These are phyloP conservation scores for Nicotiana noctiflora DNA, from an alignment of 257 asterid species.

Conservation along the genomic window DNA sequence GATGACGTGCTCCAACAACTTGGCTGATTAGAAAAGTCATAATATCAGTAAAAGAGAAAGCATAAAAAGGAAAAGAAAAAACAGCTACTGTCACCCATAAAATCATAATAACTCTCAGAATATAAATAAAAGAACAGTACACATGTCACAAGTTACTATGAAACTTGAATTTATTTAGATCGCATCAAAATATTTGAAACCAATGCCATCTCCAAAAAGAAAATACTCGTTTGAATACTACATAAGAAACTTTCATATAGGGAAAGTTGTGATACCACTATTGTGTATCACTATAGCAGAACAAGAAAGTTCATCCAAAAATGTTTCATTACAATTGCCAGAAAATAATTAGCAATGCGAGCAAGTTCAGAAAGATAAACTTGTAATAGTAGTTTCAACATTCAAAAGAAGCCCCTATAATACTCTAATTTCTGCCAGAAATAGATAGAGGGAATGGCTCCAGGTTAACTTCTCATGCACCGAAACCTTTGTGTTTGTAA, in stretches of 20 bases:
- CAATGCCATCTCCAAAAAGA: not conserved
- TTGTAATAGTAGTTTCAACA: not conserved
- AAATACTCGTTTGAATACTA: not conserved
- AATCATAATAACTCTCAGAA: not conserved
- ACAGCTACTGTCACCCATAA: not conserved
- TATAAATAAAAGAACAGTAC: not conserved
- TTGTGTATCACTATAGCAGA: not conserved
- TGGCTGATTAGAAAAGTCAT: slow-evolving; percentile 43
- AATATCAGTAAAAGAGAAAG: not conserved
- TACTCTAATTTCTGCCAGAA: not conserved
- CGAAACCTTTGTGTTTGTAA: not conserved
- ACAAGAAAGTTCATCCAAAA: not conserved
- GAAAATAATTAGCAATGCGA: not conserved
- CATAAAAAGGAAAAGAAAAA: not conserved
- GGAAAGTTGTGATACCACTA: not conserved
- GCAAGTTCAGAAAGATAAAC: not conserved
- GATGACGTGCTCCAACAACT: slow-evolving; percentile 54
- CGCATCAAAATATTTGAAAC: not conserved
- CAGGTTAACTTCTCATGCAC: not conserved
- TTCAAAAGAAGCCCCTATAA: not conserved
- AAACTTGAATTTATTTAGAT: not conserved
- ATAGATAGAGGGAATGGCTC: not conserved
- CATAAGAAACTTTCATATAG: not conserved
- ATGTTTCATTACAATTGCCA: not conserved
- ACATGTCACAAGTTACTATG: not conserved